These are phyloP conservation scores for Debaryomyces prosopidis DNA, from an alignment of 805 yeast genomes.

Conservation along the genomic window DNA sequence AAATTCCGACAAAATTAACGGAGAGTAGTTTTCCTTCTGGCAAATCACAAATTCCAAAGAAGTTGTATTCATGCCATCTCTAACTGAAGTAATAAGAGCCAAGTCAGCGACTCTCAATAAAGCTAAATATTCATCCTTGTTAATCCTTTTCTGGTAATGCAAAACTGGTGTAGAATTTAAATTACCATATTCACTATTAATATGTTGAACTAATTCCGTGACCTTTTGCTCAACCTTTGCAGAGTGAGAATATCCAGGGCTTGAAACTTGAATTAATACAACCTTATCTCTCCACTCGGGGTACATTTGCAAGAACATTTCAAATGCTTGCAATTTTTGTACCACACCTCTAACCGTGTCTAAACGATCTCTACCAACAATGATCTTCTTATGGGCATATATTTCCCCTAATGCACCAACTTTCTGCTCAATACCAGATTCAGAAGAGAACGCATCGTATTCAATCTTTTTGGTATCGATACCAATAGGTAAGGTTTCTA, in stretches of 20 bases:
- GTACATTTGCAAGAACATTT: slow-evolving; percentile 80
- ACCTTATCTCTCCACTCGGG: slow-evolving; percentile 92
- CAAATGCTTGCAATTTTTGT: slow-evolving; percentile 90
- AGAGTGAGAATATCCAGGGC: slow-evolving; percentile 66
- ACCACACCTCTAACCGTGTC: slow-evolving; percentile 92
- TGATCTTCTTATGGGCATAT: slow-evolving; percentile 68
- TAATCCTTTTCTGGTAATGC: slow-evolving; percentile 88
- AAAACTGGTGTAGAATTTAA: slow-evolving; percentile 85
- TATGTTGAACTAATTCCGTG: slow-evolving; percentile 74
- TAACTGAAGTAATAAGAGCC: slow-evolving; percentile 82
- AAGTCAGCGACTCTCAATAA: slow-evolving; percentile 86
- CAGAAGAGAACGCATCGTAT: slow-evolving; percentile 51
- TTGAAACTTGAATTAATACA: slow-evolving; percentile 87
- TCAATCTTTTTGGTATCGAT: slow-evolving; percentile 74
- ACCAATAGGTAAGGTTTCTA: slow-evolving; percentile 84
- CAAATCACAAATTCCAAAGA: slow-evolving; percentile 90
- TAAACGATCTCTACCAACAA: slow-evolving; percentile 91
- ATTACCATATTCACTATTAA: slow-evolving; percentile 83
- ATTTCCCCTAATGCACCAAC: slow-evolving; percentile 63
- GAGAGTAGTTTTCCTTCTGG: slow-evolving; percentile 70
- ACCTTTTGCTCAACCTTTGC: slow-evolving; percentile 77
- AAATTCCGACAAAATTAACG: slow-evolving; percentile 87
- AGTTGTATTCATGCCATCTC: slow-evolving; percentile 97
- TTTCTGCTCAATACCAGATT: slow-evolving; percentile 54
- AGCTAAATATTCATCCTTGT: slow-evolving; percentile 86